phyloP scores from a whole-genome alignment of 768 basidiomycete species.

The Pisolithus marmoratus region DNA sequence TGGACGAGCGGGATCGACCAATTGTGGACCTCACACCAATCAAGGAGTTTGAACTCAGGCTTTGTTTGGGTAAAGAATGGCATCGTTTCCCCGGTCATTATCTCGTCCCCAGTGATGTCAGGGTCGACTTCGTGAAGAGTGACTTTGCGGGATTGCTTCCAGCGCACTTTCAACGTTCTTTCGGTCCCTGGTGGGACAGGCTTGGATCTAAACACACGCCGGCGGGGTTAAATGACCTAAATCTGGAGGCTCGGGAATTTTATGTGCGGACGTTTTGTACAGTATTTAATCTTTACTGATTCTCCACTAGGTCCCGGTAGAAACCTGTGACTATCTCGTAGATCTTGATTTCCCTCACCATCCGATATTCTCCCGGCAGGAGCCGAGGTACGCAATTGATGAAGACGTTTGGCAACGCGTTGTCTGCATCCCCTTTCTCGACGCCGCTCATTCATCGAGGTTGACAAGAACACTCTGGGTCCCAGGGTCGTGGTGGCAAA shows the following conservation, averaged over 20 bases:
- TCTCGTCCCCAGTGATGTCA: conserved; percentile 76
- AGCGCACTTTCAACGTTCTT: conserved; percentile 56
- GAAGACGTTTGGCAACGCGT: conserved; percentile 72
- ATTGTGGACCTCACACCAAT: conserved; percentile 66
- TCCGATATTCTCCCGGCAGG: conserved; percentile 46
- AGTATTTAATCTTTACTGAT: conserved; percentile 4
- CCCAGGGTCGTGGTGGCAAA: conserved; percentile 66
- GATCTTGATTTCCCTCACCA: conserved; percentile 83
- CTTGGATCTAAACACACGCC: conserved; percentile 60
- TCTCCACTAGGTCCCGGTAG: conserved; percentile 51
- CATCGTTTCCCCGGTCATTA: conserved; percentile 89
- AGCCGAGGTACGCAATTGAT: conserved; percentile 78
- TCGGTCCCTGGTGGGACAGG: conserved; percentile 31
- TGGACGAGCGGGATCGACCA: conserved; percentile 39
- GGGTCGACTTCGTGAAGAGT: conserved; percentile 86
- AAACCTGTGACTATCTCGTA: conserved; percentile 83
- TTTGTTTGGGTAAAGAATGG: conserved; percentile 97
- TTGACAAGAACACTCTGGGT: conserved; percentile 77
- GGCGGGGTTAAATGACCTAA: conserved; percentile 78
- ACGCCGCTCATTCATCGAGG: conserved; percentile 64
- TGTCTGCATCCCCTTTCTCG: conserved; percentile 79
- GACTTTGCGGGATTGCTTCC: conserved; percentile 89
- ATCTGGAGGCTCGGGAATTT: conserved; percentile 68
- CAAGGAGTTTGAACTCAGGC: conserved; percentile 58
- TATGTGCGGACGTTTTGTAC: conserved; percentile 52